A percentile compares a stretch with the other conserved stretches of the same genome.
phyloP scores from a whole-genome alignment of 768 basidiomycete species.

The Boletellus ananas region DNA sequence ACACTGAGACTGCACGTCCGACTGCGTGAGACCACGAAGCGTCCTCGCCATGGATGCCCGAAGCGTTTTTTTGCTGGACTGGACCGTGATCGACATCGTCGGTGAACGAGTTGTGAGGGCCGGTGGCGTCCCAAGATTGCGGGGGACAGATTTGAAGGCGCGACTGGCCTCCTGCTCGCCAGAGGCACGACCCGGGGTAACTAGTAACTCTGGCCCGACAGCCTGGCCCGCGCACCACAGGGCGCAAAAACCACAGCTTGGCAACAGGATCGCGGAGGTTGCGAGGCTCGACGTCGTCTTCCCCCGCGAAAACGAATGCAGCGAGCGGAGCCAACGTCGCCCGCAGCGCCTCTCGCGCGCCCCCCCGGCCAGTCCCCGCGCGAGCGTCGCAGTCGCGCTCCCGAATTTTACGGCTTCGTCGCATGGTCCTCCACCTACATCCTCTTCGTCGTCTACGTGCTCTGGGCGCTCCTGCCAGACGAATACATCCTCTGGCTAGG shows the following conservation, averaged over 20 bases:
- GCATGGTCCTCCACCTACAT: conserved; percentile 77
- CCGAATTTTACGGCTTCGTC: conserved; percentile 90
- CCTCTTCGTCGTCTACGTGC: conserved; percentile 62
- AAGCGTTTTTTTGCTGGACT: conserved; percentile 49
- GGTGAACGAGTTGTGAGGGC: background rate
- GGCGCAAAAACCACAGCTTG: background rate
- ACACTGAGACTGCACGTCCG: conserved; percentile 62
- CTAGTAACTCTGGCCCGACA: conserved; percentile 2
- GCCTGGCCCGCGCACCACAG: conserved; percentile 8
- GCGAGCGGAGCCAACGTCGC: conserved; percentile 37
- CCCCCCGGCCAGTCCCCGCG: conserved; percentile 37
- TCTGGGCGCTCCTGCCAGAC: conserved; percentile 82
- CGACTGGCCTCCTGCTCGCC: too few species aligned
- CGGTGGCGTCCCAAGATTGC: background rate
- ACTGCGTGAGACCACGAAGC: conserved; percentile 42
- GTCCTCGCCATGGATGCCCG: conserved; percentile 46
- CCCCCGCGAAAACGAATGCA: conserved; percentile 7
- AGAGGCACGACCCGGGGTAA: too few species aligned
- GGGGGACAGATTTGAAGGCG: background rate
- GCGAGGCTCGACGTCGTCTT: conserved; percentile 15
- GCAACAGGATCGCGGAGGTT: conserved; percentile 14
- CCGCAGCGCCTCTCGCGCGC: conserved; percentile 42
- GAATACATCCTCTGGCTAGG: conserved; percentile 61
- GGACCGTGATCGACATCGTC: conserved; percentile 29
- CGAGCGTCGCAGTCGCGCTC: conserved; percentile 60